Base-by-base conservation (phyloP, 2,329 filamentous ascomycete species). In the Aureobasidium melanogenum region DNA sequence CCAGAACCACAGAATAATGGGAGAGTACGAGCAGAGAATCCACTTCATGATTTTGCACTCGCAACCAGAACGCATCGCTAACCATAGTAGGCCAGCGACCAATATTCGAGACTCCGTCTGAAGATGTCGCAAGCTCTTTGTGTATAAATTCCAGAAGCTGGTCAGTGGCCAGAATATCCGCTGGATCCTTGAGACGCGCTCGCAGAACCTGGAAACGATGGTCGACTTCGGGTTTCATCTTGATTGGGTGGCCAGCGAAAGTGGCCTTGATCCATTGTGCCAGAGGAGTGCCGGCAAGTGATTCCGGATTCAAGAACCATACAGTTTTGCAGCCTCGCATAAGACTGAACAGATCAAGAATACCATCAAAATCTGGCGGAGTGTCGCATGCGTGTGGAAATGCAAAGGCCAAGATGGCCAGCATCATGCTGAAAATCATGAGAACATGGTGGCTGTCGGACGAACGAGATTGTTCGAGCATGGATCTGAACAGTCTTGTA, bases 331-430 rank as follows among this genome's bases (percentile, higher is more conserved):
- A 66, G 2, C 67, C 68, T 19, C 67, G 60, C 41, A 67, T 65
- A 14, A 70, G 43, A 5, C 63, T 65, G 57, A 69, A 68, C 12
- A 70, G 57, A 46, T 69, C 64, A 10, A 69, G 54, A 12, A 69
- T 64, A n/a, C 65, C 66, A 52, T 67, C 65, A n/a, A 70, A 46
- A 1, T 64, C 65, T 3, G 66, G 66, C 14, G 62, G 58, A 15
- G 54, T 57, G 24, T 63, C 55, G 14, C 66, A 65, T 15, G 66
- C 63, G 7, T 68, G 66, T 6, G 64, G 62, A 1, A 66, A 66
- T 2, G 65, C 66, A 50, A 69, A 69, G 6, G 67, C 66, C 6
- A 70, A 55, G 14, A 70, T 63, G 15, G 67, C 55, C n/a, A 70
- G 56, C 17, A 70, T 65, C 39, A 67, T 60, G 5, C 64, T 66